A percentile compares a stretch with the other conserved stretches of the same genome.
Conservation (phyloP, 768 basidiomycete species). For the Amanita molliuscula region DNA sequence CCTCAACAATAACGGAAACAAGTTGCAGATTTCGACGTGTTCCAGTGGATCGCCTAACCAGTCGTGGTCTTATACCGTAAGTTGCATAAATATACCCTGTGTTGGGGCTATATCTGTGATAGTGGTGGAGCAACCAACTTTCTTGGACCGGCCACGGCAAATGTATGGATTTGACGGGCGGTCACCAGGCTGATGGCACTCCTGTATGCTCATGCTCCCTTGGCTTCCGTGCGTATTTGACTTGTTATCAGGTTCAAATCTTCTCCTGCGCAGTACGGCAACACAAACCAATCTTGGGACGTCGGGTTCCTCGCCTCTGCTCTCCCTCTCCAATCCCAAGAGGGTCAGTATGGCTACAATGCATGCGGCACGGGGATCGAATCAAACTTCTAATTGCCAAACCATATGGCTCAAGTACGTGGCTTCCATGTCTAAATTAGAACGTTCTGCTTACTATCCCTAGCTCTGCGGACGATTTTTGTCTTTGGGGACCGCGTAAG, state of each 20-base stretch:
- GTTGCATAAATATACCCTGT: neutral
- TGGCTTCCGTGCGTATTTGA: neutral
- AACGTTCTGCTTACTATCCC: conserved; percentile 4
- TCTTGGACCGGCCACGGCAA: conserved; percentile 39
- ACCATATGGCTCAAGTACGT: conserved; percentile 56
- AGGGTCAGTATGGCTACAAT: conserved; percentile 57
- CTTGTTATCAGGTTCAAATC: conserved; percentile 29
- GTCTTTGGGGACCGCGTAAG: conserved; percentile 54
- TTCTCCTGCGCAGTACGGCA: conserved; percentile 30
- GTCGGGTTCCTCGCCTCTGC: conserved; percentile 31
- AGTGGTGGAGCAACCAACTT: conserved; percentile 25
- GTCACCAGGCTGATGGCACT: conserved; percentile 29
- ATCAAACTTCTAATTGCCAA: conserved; percentile 57
- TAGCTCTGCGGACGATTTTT: conserved; percentile 57
- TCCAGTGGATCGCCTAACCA: conserved; percentile 29
- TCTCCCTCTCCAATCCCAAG: conserved; percentile 40
- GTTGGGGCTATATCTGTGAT: neutral
- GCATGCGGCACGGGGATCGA: conserved; percentile 50
- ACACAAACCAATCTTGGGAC: conserved; percentile 45
- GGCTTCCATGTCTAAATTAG: conserved; percentile 11
- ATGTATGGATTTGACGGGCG: conserved; percentile 37
- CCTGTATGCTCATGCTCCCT: conserved; percentile 19
- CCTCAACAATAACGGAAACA: conserved; percentile 28
- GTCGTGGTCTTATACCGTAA: conserved; percentile 34
- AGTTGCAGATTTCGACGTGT: conserved; percentile 47